These are phyloP conservation scores for Stellera chamaejasme DNA, from an alignment of 345 rosid genomes.

Conservation along the genomic window DNA sequence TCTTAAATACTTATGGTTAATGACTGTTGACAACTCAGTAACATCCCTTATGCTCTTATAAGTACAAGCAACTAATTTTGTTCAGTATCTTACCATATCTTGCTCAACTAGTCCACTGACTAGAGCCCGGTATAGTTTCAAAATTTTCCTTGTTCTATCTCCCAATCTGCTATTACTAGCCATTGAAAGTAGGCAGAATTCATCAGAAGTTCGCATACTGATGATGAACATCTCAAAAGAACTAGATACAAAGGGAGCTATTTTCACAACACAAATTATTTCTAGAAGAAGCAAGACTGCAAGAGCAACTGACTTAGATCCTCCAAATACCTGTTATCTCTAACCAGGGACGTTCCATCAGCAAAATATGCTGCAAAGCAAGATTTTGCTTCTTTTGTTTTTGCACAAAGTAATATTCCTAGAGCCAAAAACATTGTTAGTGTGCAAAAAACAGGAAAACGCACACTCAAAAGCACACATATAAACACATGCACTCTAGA, in stretches of 20 bases:
- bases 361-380: slow-evolving; percentile 72
- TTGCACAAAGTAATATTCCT: slow-evolving; percentile 92
- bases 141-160: slow-evolving; percentile 40
- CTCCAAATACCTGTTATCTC: slow-evolving; percentile 29
- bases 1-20: not conserved
- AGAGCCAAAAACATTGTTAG: slow-evolving; percentile 7
- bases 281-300: too few species aligned
- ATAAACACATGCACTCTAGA: too few species aligned
- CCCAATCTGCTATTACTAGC: slow-evolving; percentile 24
- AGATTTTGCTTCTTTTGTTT: slow-evolving; percentile 76
- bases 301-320: not conserved
- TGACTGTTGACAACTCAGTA: slow-evolving; percentile 4
- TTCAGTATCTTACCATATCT: slow-evolving; percentile 43
- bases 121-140: slow-evolving; percentile 71
- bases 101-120: slow-evolving; percentile 52
- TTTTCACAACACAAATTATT: too few species aligned
- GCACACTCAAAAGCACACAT: not conserved
- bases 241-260: not conserved
- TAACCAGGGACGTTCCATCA: slow-evolving; percentile 64
- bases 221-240: not conserved
- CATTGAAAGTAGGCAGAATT: slow-evolving; percentile 6
- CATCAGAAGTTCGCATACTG: not conserved
- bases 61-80: not conserved
- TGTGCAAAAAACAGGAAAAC: not conserved
- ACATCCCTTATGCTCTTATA: slow-evolving; percentile 3